phyloP scores from a whole-genome alignment of 768 basidiomycete species.

The Lentinus brumalis region DNA sequence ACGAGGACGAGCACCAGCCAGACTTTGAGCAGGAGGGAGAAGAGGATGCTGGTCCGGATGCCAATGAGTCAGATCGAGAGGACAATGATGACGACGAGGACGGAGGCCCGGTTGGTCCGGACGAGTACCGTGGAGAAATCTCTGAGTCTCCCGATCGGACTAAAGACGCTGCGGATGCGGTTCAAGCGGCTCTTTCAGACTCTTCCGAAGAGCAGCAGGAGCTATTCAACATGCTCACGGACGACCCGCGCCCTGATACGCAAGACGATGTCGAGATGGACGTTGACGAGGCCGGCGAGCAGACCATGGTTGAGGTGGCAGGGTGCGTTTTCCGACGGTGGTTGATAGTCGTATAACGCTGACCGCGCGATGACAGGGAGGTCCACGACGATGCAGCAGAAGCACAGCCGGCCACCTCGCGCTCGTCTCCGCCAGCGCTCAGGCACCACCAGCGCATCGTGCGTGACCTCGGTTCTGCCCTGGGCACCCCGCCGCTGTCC shows the following conservation, averaged over 20 bases:
- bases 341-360: background rate
- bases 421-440: background rate
- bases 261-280: background rate
- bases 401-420: no score
- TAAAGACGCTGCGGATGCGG: background rate
- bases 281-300: background rate
- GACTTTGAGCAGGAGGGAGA: background rate
- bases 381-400: background rate
- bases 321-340: background rate
- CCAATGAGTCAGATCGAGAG: no score
- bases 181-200: background rate
- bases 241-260: background rate
- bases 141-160: background rate
- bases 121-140: constrained; percentile 19
- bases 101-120: background rate
- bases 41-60: background rate
- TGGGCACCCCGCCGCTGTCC: constrained; percentile 9
- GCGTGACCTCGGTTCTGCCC: background rate
- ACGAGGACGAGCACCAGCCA: background rate
- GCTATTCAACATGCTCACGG: background rate
- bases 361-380: background rate
- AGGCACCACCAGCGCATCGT: background rate
- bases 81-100: constrained; percentile 1
- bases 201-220: background rate
- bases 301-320: background rate